Conservation (phyloP, 2,329 filamentous ascomycete species). For the Delphinella strobiligena region DNA sequence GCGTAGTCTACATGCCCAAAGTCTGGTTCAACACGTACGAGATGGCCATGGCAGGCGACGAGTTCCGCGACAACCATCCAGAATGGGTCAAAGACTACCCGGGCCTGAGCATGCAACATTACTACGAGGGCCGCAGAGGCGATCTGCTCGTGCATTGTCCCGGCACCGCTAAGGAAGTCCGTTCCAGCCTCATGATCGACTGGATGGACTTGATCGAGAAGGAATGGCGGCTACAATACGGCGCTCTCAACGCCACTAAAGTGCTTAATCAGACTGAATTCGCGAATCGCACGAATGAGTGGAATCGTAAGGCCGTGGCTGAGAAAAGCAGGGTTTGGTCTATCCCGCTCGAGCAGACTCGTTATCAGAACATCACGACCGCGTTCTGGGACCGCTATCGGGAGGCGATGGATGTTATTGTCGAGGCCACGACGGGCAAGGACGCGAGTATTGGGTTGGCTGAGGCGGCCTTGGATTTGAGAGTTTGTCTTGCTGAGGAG, state of each 20-base stretch:
- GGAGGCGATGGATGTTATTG: neutral
- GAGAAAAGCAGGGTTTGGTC: neutral
- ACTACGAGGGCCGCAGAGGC: neutral
- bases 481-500: neutral
- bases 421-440: neutral
- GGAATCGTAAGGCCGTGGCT: neutral
- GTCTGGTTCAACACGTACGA: conserved; percentile 33
- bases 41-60: neutral
- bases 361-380: neutral
- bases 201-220: conserved; percentile 1
- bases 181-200: neutral
- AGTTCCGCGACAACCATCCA: neutral
- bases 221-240: conserved; percentile 3
- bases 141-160: conserved; percentile 2
- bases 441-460: neutral
- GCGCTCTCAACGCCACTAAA: neutral
- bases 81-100: neutral
- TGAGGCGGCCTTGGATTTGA: neutral
- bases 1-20: conserved; percentile 26
- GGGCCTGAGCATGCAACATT: neutral
- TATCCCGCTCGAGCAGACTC: neutral
- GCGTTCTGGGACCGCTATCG: conserved; percentile 1
- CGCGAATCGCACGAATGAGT: neutral
- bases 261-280: neutral
- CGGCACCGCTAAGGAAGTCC: neutral